Evolutionary conservation across 2,329 filamentous ascomycete genomes (phyloP), one percentile per base, ranked within the genome.

Genomic region (Xylaria sp.): DNA sequence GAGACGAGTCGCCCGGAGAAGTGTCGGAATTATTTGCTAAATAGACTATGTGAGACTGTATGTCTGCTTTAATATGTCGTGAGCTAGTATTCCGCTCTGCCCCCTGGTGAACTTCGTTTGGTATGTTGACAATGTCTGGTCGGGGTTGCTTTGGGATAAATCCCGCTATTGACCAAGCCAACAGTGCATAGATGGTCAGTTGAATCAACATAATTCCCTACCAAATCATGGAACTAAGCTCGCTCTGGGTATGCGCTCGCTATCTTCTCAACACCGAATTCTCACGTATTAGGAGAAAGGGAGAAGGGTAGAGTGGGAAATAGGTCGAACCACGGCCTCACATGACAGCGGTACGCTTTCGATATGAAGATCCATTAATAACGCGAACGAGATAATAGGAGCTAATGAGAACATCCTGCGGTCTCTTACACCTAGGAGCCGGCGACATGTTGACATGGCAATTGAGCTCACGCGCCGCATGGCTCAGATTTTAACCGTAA

Each of bases 11-110:
- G 9, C 31, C 44, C 10, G 15, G 25, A 9, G 25, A 7, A 10
- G 59, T 3, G 2, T 48, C 58, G 2, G 72, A 50, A 13, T 44
- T 50, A 13, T 56, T 55, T 41, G 67, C 73, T 7, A 76, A 58
- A 28, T 73, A 70, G 37, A 77, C 65, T 23, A 60, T 73, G 7
- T 69, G 67, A 12, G 66, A 68, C 13, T 74, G 72, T 15, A 78
- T 64, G 12, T 57, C 61, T 15, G 75, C 74, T 65, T 70, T 74
- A 18, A 77, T 75, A 61, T 77, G 74, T 12, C 72, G 70, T 31
- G 71, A 66, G 44, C 52, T 60, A 39, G 54, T 23, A 15, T 59
- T 66, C 12, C 6, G 41, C n/a, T 44, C 62, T 15, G 23, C 51
- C 12, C 23, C 37, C 5, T 52, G 28, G 34, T 18, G 15, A 3